These are phyloP conservation scores for Bisporella sp. DNA, from an alignment of 2,329 filamentous ascomycete genomes.

Conservation along the genomic window DNA sequence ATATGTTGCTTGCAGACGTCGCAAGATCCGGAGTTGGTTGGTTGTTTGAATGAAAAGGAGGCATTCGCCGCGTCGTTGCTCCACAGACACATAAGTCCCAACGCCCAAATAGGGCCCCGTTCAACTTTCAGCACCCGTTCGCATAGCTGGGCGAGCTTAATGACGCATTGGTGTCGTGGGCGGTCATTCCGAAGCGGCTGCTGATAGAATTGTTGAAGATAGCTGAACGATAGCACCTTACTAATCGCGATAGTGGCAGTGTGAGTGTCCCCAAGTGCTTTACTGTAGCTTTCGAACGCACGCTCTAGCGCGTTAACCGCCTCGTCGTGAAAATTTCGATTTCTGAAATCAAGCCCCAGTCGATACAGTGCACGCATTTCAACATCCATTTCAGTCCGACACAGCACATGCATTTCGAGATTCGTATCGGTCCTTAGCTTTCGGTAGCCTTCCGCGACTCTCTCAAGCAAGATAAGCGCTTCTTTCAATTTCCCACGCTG, in stretches of 20 bases:
- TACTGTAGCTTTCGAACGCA: not conserved
- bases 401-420: not conserved
- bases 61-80: constrained; percentile 1
- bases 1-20: not conserved
- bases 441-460: not conserved
- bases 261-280: constrained; percentile 1
- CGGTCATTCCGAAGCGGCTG: constrained; percentile 1
- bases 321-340: constrained; percentile 1
- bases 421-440: not conserved
- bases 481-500: constrained; percentile 1
- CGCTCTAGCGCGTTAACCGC: constrained; percentile 1
- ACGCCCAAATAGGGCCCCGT: not conserved
- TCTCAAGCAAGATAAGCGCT: constrained; percentile 1
- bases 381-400: not conserved
- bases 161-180: constrained; percentile 1
- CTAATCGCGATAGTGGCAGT: not conserved
- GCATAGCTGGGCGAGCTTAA: constrained; percentile 1
- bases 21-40: constrained; percentile 1
- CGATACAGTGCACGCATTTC: not conserved
- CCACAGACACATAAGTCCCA: constrained; percentile 1
- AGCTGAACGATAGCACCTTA: constrained; percentile 1
- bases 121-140: not conserved
- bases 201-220: constrained; percentile 1
- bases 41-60: constrained; percentile 1
- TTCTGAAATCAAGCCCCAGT: constrained; percentile 1